Evolutionary conservation across 2,329 filamentous ascomycete species (phyloP).

Genomic region (Colletotrichum orbiculare): DNA sequence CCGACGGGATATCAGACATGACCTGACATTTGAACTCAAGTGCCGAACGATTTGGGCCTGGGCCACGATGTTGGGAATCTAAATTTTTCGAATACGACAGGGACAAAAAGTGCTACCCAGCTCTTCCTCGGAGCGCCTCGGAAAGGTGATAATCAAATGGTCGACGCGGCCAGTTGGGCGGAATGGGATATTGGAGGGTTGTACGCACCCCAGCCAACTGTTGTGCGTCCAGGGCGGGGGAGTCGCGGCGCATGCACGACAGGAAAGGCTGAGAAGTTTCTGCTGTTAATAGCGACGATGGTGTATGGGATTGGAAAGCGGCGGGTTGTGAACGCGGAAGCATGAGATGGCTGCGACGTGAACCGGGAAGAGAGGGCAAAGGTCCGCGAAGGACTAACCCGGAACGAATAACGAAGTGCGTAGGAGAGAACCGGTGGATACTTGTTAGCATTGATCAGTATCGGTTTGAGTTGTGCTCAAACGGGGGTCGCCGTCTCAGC

Average conservation of each 20-base stretch:
- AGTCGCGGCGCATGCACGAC: too few species aligned
- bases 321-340: background rate
- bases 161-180: too few species aligned
- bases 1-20: background rate
- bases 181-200: too few species aligned
- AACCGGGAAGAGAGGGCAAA: background rate
- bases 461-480: conserved; percentile 36
- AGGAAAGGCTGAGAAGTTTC: background rate
- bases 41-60: background rate
- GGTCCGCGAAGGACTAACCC: background rate
- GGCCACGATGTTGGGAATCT: background rate
- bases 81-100: too few species aligned
- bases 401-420: background rate
- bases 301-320: conserved; percentile 7
- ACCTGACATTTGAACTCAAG: conserved; percentile 12
- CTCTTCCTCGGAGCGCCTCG: too few species aligned
- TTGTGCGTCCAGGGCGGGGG: too few species aligned
- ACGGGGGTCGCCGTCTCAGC: conserved; percentile 35
- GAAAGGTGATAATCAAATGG: too few species aligned
- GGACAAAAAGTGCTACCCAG: too few species aligned
- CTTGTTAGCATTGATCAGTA: conserved; percentile 35
- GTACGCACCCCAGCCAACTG: too few species aligned
- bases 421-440: conserved; percentile 2
- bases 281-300: conserved; percentile 10
- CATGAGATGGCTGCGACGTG: background rate